A percentile compares a stretch with the other conserved stretches of the same genome.
These are phyloP conservation scores for Lanmaoa rubissima DNA, from an alignment of 768 basidiomycete species.

Conservation along the genomic window DNA sequence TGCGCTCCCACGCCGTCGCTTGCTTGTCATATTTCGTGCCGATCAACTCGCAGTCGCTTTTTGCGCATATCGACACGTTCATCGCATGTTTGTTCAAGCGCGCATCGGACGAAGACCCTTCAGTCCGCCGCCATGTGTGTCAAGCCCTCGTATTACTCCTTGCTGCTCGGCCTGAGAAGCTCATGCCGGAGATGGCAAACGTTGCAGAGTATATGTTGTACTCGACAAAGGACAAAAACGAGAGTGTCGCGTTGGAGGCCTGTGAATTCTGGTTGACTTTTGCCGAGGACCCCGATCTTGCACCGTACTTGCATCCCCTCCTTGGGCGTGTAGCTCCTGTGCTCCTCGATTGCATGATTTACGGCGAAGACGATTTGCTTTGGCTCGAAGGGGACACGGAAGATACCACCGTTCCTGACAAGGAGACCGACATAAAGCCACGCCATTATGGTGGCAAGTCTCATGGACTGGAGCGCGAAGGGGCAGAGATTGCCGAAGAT, in stretches of 20 bases:
- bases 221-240: constrained; percentile 96
- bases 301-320: constrained; percentile 79
- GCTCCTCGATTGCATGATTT: constrained; percentile 95
- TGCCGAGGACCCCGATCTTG: constrained; percentile 90
- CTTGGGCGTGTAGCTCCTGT: constrained; percentile 92
- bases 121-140: constrained; percentile 93
- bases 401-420: constrained; percentile 88
- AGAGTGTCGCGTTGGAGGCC: constrained; percentile 94
- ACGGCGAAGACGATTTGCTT: constrained; percentile 93
- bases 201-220: constrained; percentile 99
- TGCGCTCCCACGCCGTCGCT: constrained; percentile 91
- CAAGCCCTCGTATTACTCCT: constrained; percentile 92
- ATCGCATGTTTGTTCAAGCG: constrained; percentile 92
- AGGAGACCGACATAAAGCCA: constrained; percentile 94
- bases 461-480: constrained; percentile 81
- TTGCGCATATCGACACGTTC: constrained; percentile 89
- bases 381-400: constrained; percentile 93
- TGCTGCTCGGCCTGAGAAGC: constrained; percentile 90
- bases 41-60: constrained; percentile 81
- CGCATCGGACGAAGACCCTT: constrained; percentile 91
- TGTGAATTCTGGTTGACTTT: constrained; percentile 99
- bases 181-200: constrained; percentile 92
- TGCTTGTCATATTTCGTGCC: constrained; percentile 93
- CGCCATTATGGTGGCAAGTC: constrained; percentile 84
- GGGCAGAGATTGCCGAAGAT: constrained; percentile 37